Conservation (phyloP, 352 stramenopile genomes). For the Globisporangium cederbergense region DNA sequence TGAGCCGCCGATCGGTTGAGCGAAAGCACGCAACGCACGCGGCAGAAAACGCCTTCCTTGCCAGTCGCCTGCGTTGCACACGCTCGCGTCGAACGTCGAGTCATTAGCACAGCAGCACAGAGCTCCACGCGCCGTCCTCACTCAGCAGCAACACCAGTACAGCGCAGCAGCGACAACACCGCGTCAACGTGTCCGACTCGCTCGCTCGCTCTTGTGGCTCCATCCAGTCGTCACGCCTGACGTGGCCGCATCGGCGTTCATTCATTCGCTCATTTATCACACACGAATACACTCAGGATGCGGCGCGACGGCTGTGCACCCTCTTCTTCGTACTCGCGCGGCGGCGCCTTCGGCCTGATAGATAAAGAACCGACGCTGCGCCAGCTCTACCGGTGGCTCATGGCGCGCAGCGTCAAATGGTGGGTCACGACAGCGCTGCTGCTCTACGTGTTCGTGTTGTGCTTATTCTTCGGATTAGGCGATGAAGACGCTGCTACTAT, state of each 20-base stretch:
- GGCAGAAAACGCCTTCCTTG: no score
- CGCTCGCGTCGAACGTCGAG: no score
- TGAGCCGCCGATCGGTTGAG: no score
- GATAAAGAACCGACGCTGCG: slow-evolving; percentile 9
- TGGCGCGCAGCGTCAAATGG: slow-evolving; percentile 12
- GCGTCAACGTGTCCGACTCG: no score
- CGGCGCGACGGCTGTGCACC: not conserved
- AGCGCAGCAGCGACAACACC: no score
- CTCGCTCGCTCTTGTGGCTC: not conserved
- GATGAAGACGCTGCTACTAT: not conserved
- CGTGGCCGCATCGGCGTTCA: not conserved
- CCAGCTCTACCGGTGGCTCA: slow-evolving; percentile 8
- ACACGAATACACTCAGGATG: not conserved
- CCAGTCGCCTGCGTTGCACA: no score
- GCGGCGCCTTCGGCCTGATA: slow-evolving; percentile 7
- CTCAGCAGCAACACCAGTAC: no score
- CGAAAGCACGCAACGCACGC: no score
- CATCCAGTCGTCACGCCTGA: not conserved
- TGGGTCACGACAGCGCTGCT: slow-evolving; percentile 9
- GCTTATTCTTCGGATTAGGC: slow-evolving; percentile 9
- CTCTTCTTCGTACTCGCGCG: slow-evolving; percentile 2
- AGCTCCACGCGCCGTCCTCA: no score
- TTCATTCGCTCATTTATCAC: not conserved
- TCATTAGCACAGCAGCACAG: no score
- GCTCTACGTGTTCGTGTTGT: slow-evolving; percentile 11